Evolutionary conservation across 768 basidiomycete genomes (phyloP).

Genomic region (Jaapia argillacea): DNA sequence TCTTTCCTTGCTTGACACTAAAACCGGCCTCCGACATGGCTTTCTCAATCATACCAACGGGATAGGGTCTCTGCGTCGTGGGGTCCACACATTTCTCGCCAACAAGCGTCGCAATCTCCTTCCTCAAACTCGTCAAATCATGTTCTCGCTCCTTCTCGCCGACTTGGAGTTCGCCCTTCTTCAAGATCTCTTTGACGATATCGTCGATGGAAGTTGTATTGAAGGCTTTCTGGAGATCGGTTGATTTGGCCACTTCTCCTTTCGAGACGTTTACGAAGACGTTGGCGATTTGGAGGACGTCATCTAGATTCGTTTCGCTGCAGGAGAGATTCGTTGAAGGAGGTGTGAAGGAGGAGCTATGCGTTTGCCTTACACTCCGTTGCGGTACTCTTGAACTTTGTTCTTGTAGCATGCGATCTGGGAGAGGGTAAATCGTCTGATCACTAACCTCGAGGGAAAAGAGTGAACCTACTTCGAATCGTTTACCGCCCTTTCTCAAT

Average conservation of each 20-base stretch:
- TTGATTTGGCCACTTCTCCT: conserved; percentile 83
- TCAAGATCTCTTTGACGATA: conserved; percentile 86
- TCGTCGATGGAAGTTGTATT: conserved; percentile 61
- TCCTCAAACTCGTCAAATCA: conserved; percentile 69
- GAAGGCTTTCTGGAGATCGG: conserved; percentile 90
- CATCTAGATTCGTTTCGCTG: conserved; percentile 88
- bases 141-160: conserved; percentile 96
- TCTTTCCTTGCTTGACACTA: conserved; percentile 82
- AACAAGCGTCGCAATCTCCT: conserved; percentile 89
- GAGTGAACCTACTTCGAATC: conserved; percentile 71
- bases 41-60: conserved; percentile 95
- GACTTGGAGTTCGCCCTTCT: conserved; percentile 95
- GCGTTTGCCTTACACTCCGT: conserved; percentile 74
- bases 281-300: conserved; percentile 93
- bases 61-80: conserved; percentile 77
- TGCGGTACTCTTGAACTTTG: conserved; percentile 95
- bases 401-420: conserved; percentile 99
- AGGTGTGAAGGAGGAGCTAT: too few species aligned
- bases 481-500: conserved; percentile 93
- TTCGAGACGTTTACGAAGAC: conserved; percentile 96
- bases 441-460: neutral
- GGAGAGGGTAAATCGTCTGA: neutral
- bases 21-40: conserved; percentile 94
- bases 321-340: neutral
- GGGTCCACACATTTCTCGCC: conserved; percentile 97